phyloP scores from a whole-genome alignment of 495 filamentous ascomycete species.

The Cercophora samala region DNA sequence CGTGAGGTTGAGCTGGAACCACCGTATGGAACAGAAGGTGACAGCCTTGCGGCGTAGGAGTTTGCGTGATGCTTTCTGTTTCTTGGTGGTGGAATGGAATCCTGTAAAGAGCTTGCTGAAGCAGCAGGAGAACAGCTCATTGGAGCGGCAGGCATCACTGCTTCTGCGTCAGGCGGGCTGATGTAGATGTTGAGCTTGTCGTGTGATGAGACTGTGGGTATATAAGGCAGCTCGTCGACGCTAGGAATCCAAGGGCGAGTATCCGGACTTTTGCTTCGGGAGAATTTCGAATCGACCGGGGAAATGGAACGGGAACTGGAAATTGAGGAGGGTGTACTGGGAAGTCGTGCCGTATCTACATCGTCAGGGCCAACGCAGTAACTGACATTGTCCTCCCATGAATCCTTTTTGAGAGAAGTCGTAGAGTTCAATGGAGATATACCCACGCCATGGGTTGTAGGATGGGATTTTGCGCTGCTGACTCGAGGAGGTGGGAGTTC shows the following conservation, averaged over 20 bases:
- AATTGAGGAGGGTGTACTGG: neutral
- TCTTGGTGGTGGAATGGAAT: neutral
- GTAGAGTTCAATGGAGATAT: too few species aligned
- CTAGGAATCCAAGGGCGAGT: neutral
- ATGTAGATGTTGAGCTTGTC: neutral
- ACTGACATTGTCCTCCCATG: neutral
- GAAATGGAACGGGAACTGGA: neutral
- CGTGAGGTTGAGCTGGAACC: neutral
- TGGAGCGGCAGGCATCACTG: neutral
- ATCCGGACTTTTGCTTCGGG: neutral
- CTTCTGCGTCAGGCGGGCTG: neutral
- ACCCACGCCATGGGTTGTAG: neutral
- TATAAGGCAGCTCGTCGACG: neutral
- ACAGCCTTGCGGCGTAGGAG: neutral
- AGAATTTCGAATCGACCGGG: neutral
- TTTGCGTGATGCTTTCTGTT: neutral
- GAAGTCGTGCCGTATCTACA: neutral
- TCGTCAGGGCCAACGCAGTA: neutral
- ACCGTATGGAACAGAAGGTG: neutral
- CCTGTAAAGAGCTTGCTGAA: neutral
- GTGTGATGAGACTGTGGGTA: neutral
- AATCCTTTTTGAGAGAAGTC: neutral
- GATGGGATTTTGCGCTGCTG: neutral
- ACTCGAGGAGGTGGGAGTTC: neutral
- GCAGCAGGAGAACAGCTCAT: neutral